A percentile compares a stretch with the other conserved stretches of the same genome.
These are phyloP conservation scores for Neospermospora avenae DNA, from an alignment of 2,329 filamentous ascomycete genomes.

Conservation along the genomic window DNA sequence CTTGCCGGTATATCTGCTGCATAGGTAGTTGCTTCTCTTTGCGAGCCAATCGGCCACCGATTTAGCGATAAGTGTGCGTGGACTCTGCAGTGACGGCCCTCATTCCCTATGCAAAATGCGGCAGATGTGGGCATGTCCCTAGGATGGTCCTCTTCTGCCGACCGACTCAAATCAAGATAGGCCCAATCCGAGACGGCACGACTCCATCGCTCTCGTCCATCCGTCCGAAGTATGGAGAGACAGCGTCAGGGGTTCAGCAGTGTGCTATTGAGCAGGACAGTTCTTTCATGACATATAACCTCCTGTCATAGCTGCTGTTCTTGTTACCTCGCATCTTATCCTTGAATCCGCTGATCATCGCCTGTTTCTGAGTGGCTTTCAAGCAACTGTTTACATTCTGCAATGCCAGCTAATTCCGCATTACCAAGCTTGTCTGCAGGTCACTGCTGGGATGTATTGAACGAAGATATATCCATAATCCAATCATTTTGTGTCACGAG, in stretches of 20 bases:
- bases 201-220: neutral
- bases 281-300: neutral
- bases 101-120: neutral
- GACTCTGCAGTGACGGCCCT: neutral
- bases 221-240: neutral
- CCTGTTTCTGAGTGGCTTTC: neutral
- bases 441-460: slow-evolving; percentile 15
- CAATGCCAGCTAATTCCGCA: slow-evolving; percentile 19
- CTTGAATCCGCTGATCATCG: slow-evolving; percentile 6
- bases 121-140: slow-evolving; percentile 8
- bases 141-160: slow-evolving; percentile 5
- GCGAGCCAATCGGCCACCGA: neutral
- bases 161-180: slow-evolving; percentile 1
- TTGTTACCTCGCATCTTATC: neutral
- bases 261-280: neutral
- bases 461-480: slow-evolving; percentile 9
- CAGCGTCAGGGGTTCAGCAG: neutral
- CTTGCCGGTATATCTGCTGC: neutral
- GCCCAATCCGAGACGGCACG: neutral
- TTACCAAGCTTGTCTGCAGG: slow-evolving; percentile 19
- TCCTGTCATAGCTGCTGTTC: neutral
- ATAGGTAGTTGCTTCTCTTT: neutral
- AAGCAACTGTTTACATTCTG: slow-evolving; percentile 9
- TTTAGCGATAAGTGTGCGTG: slow-evolving; percentile 1
- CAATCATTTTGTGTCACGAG: slow-evolving; percentile 26